Evolutionary conservation across 352 stramenopile genomes (phyloP).

Genomic region (Globisporangium spiculum): DNA sequence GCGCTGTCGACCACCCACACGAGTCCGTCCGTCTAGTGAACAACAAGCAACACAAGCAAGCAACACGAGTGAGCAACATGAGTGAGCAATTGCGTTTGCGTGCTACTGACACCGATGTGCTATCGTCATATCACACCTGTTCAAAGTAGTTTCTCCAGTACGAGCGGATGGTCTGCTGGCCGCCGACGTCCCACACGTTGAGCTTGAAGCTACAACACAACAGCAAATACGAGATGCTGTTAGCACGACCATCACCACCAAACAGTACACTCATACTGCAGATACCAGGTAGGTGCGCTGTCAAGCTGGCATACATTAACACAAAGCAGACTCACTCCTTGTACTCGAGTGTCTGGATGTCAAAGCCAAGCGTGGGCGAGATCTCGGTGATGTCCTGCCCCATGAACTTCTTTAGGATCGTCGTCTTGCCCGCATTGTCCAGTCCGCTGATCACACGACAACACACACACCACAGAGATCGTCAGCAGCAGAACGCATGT

Average conservation of each 20-base stretch:
- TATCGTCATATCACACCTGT: constrained; percentile 26
- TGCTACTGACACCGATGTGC: no score
- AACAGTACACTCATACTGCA: neutral
- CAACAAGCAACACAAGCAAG: neutral
- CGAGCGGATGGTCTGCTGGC: constrained; percentile 96
- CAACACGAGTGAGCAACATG: no score
- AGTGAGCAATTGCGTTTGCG: no score
- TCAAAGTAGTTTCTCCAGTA: constrained; percentile 99
- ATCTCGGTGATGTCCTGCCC: constrained; percentile 97
- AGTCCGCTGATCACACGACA: constrained; percentile 73
- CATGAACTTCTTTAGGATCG: constrained; percentile 98
- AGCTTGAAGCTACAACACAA: constrained; percentile 39
- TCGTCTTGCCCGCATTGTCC: constrained; percentile 99
- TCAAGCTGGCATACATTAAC: neutral
- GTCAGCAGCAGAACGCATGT: neutral
- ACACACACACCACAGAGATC: constrained; percentile 9
- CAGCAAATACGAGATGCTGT: neutral
- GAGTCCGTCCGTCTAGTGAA: constrained; percentile 94
- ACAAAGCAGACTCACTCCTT: constrained; percentile 53
- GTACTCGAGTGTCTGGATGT: constrained; percentile 99
- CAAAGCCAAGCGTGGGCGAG: constrained; percentile 98
- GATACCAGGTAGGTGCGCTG: no score
- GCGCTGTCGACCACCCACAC: constrained; percentile 99
- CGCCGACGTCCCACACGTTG: constrained; percentile 96
- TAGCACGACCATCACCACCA: neutral